These are phyloP conservation scores for Dothideomycetes sp. DNA, from an alignment of 2,329 filamentous ascomycete species.

Conservation along the genomic window DNA sequence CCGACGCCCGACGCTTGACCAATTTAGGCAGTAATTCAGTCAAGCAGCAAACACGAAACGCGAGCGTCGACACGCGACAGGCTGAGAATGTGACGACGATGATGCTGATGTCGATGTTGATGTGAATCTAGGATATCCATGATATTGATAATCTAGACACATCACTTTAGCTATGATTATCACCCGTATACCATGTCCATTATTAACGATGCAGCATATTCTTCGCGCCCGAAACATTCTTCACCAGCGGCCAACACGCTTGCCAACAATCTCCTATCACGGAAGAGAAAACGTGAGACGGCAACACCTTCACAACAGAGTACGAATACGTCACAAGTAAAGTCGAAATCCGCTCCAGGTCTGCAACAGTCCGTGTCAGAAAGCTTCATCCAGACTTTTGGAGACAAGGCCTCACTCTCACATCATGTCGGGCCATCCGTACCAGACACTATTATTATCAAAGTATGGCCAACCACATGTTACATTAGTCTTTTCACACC, in stretches of 20 bases:
- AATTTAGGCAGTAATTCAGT: too few species aligned
- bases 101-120: too few species aligned
- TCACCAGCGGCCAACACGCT: background rate
- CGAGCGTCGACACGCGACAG: too few species aligned
- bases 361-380: background rate
- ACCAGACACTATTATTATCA: background rate
- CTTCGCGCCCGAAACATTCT: background rate
- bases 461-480: background rate
- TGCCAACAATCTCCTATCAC: slow-evolving; percentile 2
- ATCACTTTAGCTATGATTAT: too few species aligned
- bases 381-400: background rate
- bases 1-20: too few species aligned
- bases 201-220: background rate
- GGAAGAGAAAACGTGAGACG: slow-evolving; percentile 11
- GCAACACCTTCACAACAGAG: background rate
- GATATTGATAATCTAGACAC: too few species aligned
- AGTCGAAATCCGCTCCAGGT: background rate
- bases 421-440: too few species aligned
- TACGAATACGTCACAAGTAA: background rate
- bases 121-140: too few species aligned
- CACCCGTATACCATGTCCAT: slow-evolving; percentile 14
- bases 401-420: too few species aligned
- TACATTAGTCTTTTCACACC: background rate
- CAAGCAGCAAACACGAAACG: too few species aligned
- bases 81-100: too few species aligned